Conservation (phyloP, 1,284 basidiomycete species). For the Malassezia vespertilionis region DNA sequence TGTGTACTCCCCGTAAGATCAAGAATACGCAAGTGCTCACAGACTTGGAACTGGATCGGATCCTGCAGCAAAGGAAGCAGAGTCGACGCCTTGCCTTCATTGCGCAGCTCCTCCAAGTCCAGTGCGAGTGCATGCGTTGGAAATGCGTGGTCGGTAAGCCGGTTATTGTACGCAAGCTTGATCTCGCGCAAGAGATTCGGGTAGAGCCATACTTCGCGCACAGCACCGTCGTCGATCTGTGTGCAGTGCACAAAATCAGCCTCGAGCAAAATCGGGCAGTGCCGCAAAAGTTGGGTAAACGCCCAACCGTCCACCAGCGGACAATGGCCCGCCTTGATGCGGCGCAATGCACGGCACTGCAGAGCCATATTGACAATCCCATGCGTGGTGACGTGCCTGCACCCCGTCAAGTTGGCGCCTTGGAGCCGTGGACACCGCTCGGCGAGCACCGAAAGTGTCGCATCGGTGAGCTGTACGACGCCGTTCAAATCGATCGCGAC, state of each 20-base stretch:
- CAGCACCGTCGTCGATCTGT: conserved; percentile 63
- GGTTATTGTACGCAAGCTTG: conserved; percentile 66
- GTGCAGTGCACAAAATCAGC: conserved; percentile 80
- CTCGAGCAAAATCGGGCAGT: conserved; percentile 79
- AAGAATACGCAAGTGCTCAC: conserved; percentile 43
- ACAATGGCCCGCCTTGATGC: conserved; percentile 48
- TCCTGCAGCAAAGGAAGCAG: conserved; percentile 59
- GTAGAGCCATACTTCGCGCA: conserved; percentile 73
- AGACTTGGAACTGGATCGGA: conserved; percentile 23
- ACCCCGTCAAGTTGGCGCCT: conserved; percentile 81
- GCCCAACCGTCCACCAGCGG: conserved; percentile 31
- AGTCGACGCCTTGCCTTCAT: conserved; percentile 57
- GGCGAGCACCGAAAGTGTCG: conserved; percentile 29
- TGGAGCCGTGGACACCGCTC: conserved; percentile 64
- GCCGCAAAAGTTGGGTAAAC: conserved; percentile 25
- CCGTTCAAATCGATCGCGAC: conserved; percentile 76
- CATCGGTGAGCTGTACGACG: conserved; percentile 44
- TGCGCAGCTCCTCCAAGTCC: background rate
- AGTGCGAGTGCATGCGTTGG: conserved; percentile 51
- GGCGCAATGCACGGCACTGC: conserved; percentile 64
- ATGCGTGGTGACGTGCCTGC: conserved; percentile 68
- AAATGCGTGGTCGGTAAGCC: conserved; percentile 75
- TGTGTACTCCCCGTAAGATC: conserved; percentile 66
- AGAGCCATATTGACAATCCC: conserved; percentile 69
- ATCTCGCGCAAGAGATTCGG: conserved; percentile 79